Evolutionary conservation across 805 yeast species (phyloP), one percentile per base, ranked within the genome.

Genomic region (Candida pseudofarinosa): DNA sequence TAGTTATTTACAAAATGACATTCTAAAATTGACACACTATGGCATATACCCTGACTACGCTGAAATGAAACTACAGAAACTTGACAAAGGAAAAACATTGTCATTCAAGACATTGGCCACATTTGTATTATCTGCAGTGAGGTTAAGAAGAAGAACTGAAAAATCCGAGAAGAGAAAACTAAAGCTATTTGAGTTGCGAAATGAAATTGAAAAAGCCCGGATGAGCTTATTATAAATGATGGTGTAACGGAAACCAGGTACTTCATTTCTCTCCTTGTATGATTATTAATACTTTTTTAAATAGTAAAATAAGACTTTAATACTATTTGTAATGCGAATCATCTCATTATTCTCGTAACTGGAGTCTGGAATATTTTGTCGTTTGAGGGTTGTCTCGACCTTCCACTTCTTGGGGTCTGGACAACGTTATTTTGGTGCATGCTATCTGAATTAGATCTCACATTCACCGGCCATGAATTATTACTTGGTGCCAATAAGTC

Each of bases 321-420:
- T 33, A 13, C 14, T 16, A 39, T 33, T 8, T n/a, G 15, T 15
- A 12, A 20, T 10, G 17, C 28, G 15, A 26, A 37, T 44, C 51
- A 50, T 39, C 72, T 55, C 56, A 63, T 57, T 10, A 67, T 66
- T 35, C 74, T 54, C 1, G 72, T 53, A 19, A 69, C 62, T 1
- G 76, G 76, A 0, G 76, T 69, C 47, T 67, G 74, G 47, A 65
- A 67, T 34, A 50, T 60, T 45, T 63, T 62, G 38, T 70, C 75
- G 17, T 58, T 59, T 1, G 72, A 64, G 1, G 63, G 51, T 47
- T 68, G 73, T 31, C 75, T 53, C 4, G 68, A 58, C 47, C 71
- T 54, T 2, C 62, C 67, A 2, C 66, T 46, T 33, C 71, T 43
- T 1, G 76, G 76, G 7, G 76, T 70, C 45, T 69, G 74, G 16